Conservation (phyloP, 108 stramenopile genomes). For the Cylindrotheca fusiformis region DNA sequence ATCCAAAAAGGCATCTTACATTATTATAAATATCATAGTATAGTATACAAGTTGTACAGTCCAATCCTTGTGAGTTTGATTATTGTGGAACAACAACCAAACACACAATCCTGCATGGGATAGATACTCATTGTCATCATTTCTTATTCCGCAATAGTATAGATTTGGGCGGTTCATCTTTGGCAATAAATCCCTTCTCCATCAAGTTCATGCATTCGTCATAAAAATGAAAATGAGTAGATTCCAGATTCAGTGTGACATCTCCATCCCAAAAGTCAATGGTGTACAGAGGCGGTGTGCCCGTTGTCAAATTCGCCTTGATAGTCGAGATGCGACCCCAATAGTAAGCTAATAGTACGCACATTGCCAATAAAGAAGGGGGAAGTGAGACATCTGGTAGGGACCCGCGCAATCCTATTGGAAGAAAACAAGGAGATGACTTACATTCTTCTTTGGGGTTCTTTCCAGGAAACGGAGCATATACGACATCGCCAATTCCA, state of each 20-base stretch:
- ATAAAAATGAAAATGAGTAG: neutral
- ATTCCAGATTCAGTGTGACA: neutral
- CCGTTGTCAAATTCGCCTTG: neutral
- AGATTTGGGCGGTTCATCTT: neutral
- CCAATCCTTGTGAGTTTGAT: too few species aligned
- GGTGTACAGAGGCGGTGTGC: neutral
- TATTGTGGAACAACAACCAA: too few species aligned
- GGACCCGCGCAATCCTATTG: neutral
- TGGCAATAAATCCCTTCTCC: neutral
- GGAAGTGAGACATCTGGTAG: neutral
- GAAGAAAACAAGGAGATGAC: neutral
- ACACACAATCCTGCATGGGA: too few species aligned
- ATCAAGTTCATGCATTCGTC: neutral
- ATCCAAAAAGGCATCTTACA: too few species aligned
- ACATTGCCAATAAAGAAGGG: neutral
- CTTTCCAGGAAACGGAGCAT: slow-evolving; percentile 11
- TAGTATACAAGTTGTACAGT: too few species aligned
- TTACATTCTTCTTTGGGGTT: neutral
- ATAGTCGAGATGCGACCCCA: neutral
- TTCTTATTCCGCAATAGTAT: too few species aligned
- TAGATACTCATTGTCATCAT: too few species aligned
- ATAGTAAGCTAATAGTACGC: neutral
- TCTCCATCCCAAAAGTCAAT: neutral
- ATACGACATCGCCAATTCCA: slow-evolving; percentile 1
- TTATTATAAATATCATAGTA: too few species aligned